A percentile compares a stretch with the other conserved stretches of the same genome.
These are phyloP conservation scores for Pestalotiopsis sp. DNA, from an alignment of 2,329 filamentous ascomycete genomes.

Conservation along the genomic window DNA sequence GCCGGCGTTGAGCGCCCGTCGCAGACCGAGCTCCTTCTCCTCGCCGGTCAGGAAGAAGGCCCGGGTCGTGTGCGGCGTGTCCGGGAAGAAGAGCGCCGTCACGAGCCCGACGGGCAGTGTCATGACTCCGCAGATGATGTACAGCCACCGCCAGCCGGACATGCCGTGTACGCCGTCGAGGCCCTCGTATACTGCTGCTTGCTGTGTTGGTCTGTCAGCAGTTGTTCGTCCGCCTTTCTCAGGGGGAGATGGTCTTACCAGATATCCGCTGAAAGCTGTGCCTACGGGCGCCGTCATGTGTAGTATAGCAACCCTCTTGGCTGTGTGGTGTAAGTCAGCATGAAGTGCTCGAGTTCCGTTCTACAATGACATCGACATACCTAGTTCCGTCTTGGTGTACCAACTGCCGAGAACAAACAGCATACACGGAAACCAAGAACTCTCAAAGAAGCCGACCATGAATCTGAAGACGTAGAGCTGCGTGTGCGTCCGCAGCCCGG, in stretches of 20 bases:
- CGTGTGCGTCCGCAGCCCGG: background rate
- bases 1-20: constrained; percentile 2
- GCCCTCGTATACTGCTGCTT: constrained; percentile 11
- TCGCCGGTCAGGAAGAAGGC: background rate
- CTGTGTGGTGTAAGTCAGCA: background rate
- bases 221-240: background rate
- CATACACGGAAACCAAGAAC: constrained; percentile 10
- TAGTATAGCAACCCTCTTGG: constrained; percentile 11
- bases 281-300: constrained; percentile 13
- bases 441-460: constrained; percentile 13
- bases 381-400: constrained; percentile 14
- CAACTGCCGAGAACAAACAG: constrained; percentile 10
- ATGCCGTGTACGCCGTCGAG: constrained; percentile 10
- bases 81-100: constrained; percentile 11
- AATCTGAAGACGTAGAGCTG: constrained; percentile 13
- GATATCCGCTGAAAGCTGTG: constrained; percentile 11
- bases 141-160: constrained; percentile 13
- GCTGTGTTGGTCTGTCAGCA: background rate
- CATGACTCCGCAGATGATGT: constrained; percentile 14
- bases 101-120: constrained; percentile 4
- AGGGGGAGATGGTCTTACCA: background rate
- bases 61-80: constrained; percentile 10
- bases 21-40: constrained; percentile 3
- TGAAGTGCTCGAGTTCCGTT: background rate
- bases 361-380: background rate